Evolutionary conservation across 345 rosid genomes (phyloP), one percentile per base, ranked within the genome.

Genomic region (Firmiana major): DNA sequence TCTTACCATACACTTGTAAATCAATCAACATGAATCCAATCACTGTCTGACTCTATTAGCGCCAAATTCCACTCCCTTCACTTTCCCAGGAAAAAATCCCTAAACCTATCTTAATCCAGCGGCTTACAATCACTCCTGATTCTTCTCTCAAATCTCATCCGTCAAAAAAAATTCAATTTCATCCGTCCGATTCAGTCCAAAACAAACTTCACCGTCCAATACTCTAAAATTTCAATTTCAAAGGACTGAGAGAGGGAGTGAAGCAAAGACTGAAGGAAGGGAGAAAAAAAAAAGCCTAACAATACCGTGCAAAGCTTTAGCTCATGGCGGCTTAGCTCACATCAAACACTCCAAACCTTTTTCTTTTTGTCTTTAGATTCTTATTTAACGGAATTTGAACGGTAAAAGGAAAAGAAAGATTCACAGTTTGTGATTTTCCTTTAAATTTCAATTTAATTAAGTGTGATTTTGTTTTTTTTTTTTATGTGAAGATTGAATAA

Each of bases 31-130:
- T 53, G 48, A 71, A 53, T 71, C 46, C 62, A 31, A 17, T 53
- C 48, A 46, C 62, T 53, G 53, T 51, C 55, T 0, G 55, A 71
- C 75, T 71, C 60, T 6, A 34, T 71, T 51, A 51, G 55, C 55
- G 75, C 75, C 75, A 71, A 71, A 71, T 71, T 71, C 48, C 46
- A 53, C 75, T 34, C 28, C 75, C 55, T 51, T 51, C 9, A 71
- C 19, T 53, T 71, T 53, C 28, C 62, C 46, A 19, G 62, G 0
- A 71, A 34, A 36, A 71, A 51, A 51, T n/a, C n/a, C 62, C 63
- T 53, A 53, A 71, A 34, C 9, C 13, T 31, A 19, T 53, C 75
- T 19, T 51, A 53, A 71, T 71, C 75, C 62, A 53, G 12, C 75
- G 75, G 75, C 11, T 71, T 1, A 6, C 19, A 53, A 10, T 51